Evolutionary conservation across 2,329 filamentous ascomycete genomes (phyloP).

Genomic region (Cadophora malorum): DNA sequence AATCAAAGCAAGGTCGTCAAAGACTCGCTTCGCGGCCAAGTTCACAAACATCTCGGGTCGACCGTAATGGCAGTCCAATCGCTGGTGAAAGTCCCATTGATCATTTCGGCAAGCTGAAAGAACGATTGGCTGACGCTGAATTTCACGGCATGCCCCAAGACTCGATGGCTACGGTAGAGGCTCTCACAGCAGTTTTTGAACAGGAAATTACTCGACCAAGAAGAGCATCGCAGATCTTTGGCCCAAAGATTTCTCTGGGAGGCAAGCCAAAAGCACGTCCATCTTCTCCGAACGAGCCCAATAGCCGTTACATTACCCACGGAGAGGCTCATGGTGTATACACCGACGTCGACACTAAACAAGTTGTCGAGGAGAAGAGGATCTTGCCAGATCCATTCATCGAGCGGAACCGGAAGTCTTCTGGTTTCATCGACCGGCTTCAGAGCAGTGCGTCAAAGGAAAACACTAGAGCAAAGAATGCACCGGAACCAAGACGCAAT

Average conservation of each 20-base stretch:
- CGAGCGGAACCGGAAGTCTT: slow-evolving; percentile 30
- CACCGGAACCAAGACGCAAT: not conserved
- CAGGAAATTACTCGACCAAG: slow-evolving; percentile 6
- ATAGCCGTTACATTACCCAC: slow-evolving; percentile 40
- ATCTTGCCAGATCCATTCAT: slow-evolving; percentile 40
- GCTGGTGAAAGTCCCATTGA: slow-evolving; percentile 30
- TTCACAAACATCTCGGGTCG: slow-evolving; percentile 38
- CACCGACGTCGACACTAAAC: slow-evolving; percentile 34
- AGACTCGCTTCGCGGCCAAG: slow-evolving; percentile 26
- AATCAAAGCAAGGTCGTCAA: slow-evolving; percentile 2
- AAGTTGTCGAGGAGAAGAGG: slow-evolving; percentile 34
- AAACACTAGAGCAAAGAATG: not conserved
- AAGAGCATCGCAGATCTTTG: slow-evolving; percentile 32
- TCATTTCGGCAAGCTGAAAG: slow-evolving; percentile 28
- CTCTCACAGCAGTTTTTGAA: not conserved
- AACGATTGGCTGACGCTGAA: slow-evolving; percentile 23
- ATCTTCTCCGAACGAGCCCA: slow-evolving; percentile 34
- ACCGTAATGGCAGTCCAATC: slow-evolving; percentile 41
- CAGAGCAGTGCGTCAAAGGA: slow-evolving; percentile 22
- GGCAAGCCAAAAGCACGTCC: slow-evolving; percentile 38
- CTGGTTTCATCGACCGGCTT: slow-evolving; percentile 36
- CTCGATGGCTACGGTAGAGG: not conserved
- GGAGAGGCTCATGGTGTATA: slow-evolving; percentile 40
- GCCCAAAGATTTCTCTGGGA: slow-evolving; percentile 32
- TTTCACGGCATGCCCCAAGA: not conserved